Base-by-base conservation (phyloP, 2,329 filamentous ascomycete genomes). In the Fusarium sterilihyphosum region DNA sequence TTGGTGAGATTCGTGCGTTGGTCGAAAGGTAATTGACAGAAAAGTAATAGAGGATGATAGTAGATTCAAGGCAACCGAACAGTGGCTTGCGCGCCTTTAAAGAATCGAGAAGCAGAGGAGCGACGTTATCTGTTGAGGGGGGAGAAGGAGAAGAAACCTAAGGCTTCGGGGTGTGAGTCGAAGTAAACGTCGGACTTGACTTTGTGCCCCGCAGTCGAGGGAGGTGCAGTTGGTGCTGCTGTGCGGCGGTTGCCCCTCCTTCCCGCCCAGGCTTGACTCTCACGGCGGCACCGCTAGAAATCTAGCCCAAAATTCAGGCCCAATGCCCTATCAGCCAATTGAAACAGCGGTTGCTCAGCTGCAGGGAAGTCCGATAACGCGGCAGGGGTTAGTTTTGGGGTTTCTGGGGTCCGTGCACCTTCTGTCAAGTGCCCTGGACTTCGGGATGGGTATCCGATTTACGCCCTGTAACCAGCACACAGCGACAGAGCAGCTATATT, bases 171-270 rank as follows among this genome's bases (percentile, higher is more conserved):
- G 71, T 76, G 65, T 78, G 77, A 78, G 77, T 78, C 75, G 77
- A 78, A 76, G 66, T 76, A 67, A 67, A 73, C 58, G 72, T 68
- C 64, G 75, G 75, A 63, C 64, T 63, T 76, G 73, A 77, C 75
- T 70, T 67, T 72, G 62, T 79, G 78, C 78, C 78, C 78, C 78
- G 77, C 77, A 78, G 69, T 78, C 71, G 56, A 71, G n/a, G 56
- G 56, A 71, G n/a, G 56, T 58, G 56, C 40, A 26, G 50, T 53
- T 37, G 56, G 31, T 59, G 56, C 41, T 43, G 29, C 35, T 35
- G 33, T 35, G 33, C 14, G 33, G 54, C 31, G 38, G n/a, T 35
- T 47, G 40, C 41, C 56, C 56, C 56, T 59, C 56, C 31, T 50
- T 59, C 56, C 56, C n/a, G 56, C 52, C 35, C 35, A 14, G 35